Evolutionary conservation across 169 alveolate genomes (phyloP), one percentile per base, ranked within the genome.

Genomic region (Eimeria maxima): DNA sequence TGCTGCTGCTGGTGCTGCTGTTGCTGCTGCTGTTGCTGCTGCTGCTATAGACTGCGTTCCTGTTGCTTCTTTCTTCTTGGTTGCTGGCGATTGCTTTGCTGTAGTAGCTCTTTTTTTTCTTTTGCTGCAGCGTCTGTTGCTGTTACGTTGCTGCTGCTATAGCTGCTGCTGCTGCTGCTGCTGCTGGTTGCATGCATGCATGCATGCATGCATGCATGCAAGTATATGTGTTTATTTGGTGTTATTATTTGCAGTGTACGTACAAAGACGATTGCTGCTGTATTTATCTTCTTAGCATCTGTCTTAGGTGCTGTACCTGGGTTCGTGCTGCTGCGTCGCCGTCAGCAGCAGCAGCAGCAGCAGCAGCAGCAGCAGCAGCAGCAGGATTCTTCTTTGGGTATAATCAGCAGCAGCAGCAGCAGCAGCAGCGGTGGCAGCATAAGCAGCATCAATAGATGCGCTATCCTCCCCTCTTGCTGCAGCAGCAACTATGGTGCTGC

Each of bases 301-400:
- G 45, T 90, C 27, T 74, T 83, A 3, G 95, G 95, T 3, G 89
- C 95, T 60, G 45, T 73, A 2, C 95, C 95, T 6, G 90, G 90
- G 81, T 83, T 90, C 14, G 53, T 90, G 65, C 33, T 90, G 44
- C 95, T 90, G 83, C 95, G 63, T 29, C 81, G 74, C n/a, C n/a
- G n/a, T n/a, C n/a, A n/a, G 38, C 84, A 67, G 47, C 78, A 73
- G 88, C 74, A 71, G 29, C 69, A 27, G 90, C 94, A 87, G 94
- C 80, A 38, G 53, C 80, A 65, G 65, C 57, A 57, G 65, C 67
- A 57, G 45, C 55, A 42, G 57, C 53, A 55, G 78, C 76, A n/a
- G n/a, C n/a, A n/a, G n/a, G n/a, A n/a, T n/a, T n/a, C n/a, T n/a
- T n/a, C n/a, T n/a, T n/a, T n/a, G n/a, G n/a, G n/a, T n/a, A n/a